Evolutionary conservation across 345 rosid species (phyloP).

Genomic region (Eucalyptus sp.): DNA sequence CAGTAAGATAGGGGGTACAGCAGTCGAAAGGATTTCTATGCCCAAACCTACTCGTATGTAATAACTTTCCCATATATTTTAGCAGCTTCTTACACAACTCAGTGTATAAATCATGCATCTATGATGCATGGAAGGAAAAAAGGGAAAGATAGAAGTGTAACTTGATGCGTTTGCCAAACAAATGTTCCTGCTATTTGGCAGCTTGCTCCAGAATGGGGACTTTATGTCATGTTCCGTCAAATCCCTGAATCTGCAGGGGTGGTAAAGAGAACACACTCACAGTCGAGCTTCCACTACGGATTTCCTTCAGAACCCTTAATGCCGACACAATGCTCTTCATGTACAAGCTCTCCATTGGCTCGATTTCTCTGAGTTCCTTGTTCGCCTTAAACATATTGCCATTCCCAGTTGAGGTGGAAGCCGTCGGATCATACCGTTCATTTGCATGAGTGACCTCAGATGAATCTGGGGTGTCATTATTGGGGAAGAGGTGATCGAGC

Average conservation of each 20-base stretch:
- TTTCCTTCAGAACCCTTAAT: constrained; percentile 58
- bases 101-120: constrained; percentile 15
- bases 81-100: constrained; percentile 8
- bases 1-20: not conserved
- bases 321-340: constrained; percentile 88
- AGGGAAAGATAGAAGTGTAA: not conserved
- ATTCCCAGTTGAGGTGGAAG: constrained; percentile 15
- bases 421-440: constrained; percentile 19
- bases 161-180: not conserved
- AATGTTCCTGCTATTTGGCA: constrained; percentile 38
- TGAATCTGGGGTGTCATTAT: constrained; percentile 1
- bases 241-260: constrained; percentile 54
- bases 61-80: not conserved
- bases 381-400: constrained; percentile 11
- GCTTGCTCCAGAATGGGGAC: constrained; percentile 63
- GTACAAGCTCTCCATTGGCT: constrained; percentile 54
- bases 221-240: constrained; percentile 65
- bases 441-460: constrained; percentile 4
- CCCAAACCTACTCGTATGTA: not conserved
- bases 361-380: constrained; percentile 49
- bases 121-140: not conserved
- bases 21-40: not conserved
- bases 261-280: constrained; percentile 85
- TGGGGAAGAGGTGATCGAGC: constrained; percentile 69
- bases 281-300: constrained; percentile 77